Conservation (phyloP, 2,329 filamentous ascomycete species). For the Hysterium pulicare region DNA sequence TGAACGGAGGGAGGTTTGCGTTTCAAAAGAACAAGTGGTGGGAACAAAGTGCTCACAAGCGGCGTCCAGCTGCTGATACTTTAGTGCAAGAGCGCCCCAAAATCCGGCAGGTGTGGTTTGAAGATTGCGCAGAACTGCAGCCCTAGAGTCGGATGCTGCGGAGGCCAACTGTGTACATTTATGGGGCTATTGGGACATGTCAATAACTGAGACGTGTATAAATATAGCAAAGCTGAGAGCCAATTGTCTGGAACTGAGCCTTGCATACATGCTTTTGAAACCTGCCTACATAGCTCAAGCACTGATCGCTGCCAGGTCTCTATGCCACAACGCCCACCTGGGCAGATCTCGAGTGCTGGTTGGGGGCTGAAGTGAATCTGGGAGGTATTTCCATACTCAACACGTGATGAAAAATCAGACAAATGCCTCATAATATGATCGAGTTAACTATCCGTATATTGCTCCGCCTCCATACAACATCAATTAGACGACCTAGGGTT, state of each 20-base stretch:
- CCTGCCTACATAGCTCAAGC: constrained; percentile 3
- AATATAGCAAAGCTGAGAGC: constrained; percentile 3
- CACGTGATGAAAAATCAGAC: not conserved
- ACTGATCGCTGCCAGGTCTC: constrained; percentile 6
- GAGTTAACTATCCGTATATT: not conserved
- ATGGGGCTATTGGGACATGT: not conserved
- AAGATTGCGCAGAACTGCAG: not conserved
- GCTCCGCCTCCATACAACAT: no score
- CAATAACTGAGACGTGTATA: not conserved
- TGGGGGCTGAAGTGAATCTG: no score
- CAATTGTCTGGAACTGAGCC: not conserved
- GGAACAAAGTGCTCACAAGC: not conserved
- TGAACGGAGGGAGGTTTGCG: not conserved
- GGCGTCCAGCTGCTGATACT: not conserved
- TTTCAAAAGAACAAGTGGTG: not conserved
- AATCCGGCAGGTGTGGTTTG: not conserved
- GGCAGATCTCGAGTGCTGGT: no score
- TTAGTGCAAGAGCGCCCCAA: not conserved
- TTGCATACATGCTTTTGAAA: constrained; percentile 3
- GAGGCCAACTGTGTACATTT: not conserved
- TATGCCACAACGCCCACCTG: no score
- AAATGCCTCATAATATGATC: not conserved
- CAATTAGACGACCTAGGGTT: not conserved
- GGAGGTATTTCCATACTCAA: no score
- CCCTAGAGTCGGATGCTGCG: not conserved